A percentile compares a stretch with the other conserved stretches of the same genome.
These are phyloP conservation scores for Vickermania spadyakhi DNA, from an alignment of 208 protist genomes.

Conservation along the genomic window DNA sequence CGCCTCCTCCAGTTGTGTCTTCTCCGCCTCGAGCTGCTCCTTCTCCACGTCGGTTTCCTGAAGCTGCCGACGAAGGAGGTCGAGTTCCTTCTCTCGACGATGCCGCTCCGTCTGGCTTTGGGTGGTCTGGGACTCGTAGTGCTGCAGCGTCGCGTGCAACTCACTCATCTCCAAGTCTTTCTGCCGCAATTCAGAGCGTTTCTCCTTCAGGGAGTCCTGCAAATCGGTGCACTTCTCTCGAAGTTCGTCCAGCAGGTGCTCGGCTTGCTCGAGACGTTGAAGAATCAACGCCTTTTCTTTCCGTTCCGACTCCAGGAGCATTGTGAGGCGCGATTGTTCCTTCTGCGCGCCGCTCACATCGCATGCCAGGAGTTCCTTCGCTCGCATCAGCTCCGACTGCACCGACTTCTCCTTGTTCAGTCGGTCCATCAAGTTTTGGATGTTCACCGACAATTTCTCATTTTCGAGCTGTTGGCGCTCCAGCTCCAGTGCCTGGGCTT, in stretches of 20 bases:
- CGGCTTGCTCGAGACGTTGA: neutral
- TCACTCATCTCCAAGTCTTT: neutral
- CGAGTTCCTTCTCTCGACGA: neutral
- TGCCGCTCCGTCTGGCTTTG: neutral
- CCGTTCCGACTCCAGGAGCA: neutral
- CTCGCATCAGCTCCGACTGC: neutral
- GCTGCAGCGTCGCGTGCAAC: neutral
- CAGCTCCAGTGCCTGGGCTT: constrained; percentile 35
- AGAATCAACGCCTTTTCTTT: neutral
- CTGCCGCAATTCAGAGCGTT: neutral
- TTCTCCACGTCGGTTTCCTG: neutral
- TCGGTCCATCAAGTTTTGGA: constrained; percentile 58
- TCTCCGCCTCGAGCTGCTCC: neutral
- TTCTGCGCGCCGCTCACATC: neutral
- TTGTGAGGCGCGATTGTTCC: neutral
- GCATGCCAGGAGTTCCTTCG: neutral
- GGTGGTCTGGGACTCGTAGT: neutral
- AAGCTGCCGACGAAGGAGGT: neutral
- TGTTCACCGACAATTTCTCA: constrained; percentile 56
- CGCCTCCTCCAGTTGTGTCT: neutral
- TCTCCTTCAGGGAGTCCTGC: neutral
- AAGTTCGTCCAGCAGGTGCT: constrained; percentile 3
- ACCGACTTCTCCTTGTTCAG: constrained; percentile 55
- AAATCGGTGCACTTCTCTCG: constrained; percentile 14
- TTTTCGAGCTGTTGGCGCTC: constrained; percentile 28